Percentiles rank a stretch among this genome's conserved stretches.
These are phyloP conservation scores for Hansfordia pulvinata DNA, from an alignment of 2,329 filamentous ascomycete species.

Conservation along the genomic window DNA sequence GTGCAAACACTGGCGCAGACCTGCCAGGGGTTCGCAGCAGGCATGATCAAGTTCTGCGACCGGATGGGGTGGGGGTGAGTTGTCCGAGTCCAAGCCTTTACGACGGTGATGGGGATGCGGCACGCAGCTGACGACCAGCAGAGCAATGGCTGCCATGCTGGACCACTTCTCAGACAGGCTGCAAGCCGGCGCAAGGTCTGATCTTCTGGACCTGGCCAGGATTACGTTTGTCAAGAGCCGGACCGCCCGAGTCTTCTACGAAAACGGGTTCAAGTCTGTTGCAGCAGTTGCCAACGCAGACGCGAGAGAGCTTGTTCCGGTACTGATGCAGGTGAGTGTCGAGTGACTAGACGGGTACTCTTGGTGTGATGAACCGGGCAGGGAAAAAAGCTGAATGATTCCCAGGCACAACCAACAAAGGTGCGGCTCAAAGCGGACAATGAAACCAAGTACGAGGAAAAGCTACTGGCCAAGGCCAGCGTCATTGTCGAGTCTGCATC, in stretches of 20 bases:
- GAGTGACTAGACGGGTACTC: conserved; percentile 1
- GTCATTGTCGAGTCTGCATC: conserved; percentile 57
- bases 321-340: conserved; percentile 51
- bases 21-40: conserved; percentile 65
- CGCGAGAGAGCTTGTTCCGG: conserved; percentile 51
- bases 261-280: conserved; percentile 60
- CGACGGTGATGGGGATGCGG: not conserved
- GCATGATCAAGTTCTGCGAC: conserved; percentile 69
- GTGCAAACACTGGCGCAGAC: conserved; percentile 63
- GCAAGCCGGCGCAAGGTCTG: conserved; percentile 56
- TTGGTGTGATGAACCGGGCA: conserved; percentile 4
- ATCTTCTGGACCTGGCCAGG: conserved; percentile 56
- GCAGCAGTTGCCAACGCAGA: conserved; percentile 57
- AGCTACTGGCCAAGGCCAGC: conserved; percentile 51
- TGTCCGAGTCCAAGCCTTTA: not conserved
- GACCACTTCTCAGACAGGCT: conserved; percentile 66
- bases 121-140: conserved; percentile 14
- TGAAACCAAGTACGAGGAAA: conserved; percentile 46
- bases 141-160: conserved; percentile 55
- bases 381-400: conserved; percentile 4
- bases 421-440: conserved; percentile 39
- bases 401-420: conserved; percentile 54
- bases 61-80: conserved; percentile 58
- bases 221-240: conserved; percentile 67
- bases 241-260: conserved; percentile 61